A percentile compares a stretch with the other conserved stretches of the same genome.
These are phyloP conservation scores for Coemansia sp. DNA, from an alignment of 192 early-diverging fungal species.

Conservation along the genomic window DNA sequence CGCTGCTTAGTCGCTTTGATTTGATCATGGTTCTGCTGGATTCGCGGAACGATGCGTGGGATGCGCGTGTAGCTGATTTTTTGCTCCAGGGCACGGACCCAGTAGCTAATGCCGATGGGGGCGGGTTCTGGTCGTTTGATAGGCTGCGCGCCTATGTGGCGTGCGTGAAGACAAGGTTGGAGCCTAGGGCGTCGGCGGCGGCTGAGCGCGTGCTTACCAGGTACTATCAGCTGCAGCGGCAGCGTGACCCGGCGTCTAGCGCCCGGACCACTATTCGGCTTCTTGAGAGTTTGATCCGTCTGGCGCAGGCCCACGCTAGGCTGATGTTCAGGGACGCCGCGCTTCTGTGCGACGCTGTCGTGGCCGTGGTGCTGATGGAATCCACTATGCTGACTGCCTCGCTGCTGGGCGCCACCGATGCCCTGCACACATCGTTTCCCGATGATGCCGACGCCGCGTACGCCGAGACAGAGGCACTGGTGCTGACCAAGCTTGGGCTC, in stretches of 20 bases:
- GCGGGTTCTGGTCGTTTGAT: constrained; percentile 60
- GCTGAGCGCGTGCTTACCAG: constrained; percentile 64
- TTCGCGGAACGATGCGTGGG: constrained; percentile 66
- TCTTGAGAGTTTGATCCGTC: constrained; percentile 64
- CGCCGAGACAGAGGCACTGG: constrained; percentile 28
- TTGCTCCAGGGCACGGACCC: constrained; percentile 22
- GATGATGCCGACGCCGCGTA: constrained; percentile 60
- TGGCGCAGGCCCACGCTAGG: constrained; percentile 66
- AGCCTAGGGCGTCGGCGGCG: constrained; percentile 62
- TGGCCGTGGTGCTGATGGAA: constrained; percentile 64
- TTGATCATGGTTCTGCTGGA: constrained; percentile 73
- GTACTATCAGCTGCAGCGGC: constrained; percentile 76
- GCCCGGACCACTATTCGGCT: constrained; percentile 74
- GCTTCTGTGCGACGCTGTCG: constrained; percentile 63
- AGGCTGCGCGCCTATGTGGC: constrained; percentile 71
- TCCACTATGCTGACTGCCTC: constrained; percentile 62
- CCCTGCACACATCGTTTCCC: constrained; percentile 64
- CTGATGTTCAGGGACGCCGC: constrained; percentile 66
- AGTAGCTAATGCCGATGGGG: constrained; percentile 3
- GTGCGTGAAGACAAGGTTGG: constrained; percentile 58
- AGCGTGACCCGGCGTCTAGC: constrained; percentile 63
- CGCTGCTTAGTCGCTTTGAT: constrained; percentile 75
- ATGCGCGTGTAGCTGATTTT: constrained; percentile 60
- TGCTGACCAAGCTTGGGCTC: constrained; percentile 57
- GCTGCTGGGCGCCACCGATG: constrained; percentile 52